Conservation (phyloP, 208 protist genomes). For the Wallacemonas collosoma region DNA sequence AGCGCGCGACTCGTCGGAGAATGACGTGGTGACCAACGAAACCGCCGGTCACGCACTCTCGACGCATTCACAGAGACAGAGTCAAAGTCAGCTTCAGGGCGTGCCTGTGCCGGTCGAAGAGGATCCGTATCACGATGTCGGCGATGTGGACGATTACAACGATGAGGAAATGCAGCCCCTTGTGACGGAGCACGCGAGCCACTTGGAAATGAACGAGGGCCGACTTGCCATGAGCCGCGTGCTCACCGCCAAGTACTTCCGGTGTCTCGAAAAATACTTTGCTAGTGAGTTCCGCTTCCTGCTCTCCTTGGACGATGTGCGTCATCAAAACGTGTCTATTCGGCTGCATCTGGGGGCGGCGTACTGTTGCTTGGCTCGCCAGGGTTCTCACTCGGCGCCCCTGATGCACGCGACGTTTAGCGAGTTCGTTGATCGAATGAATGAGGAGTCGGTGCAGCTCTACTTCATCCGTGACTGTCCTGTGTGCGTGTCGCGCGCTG, state of each 20-base stretch:
- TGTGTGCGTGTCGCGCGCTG: slow-evolving; percentile 74
- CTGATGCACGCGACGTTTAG: slow-evolving; percentile 80
- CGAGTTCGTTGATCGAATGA: slow-evolving; percentile 86
- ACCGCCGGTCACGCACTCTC: no score
- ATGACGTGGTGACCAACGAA: no score
- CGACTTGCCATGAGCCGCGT: slow-evolving; percentile 73
- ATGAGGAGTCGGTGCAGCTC: slow-evolving; percentile 86
- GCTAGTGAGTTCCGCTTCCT: slow-evolving; percentile 68
- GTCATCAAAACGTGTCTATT: slow-evolving; percentile 72
- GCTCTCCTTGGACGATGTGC: slow-evolving; percentile 72
- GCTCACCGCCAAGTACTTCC: slow-evolving; percentile 68
- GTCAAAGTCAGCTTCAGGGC: neutral
- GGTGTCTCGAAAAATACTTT: slow-evolving; percentile 73
- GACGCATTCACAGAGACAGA: no score
- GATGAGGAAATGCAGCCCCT: slow-evolving; percentile 57
- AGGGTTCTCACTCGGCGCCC: slow-evolving; percentile 76
- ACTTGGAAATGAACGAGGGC: slow-evolving; percentile 29
- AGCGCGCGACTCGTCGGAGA: no score
- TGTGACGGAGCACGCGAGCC: slow-evolving; percentile 35
- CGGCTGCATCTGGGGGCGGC: slow-evolving; percentile 77
- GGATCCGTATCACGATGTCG: slow-evolving; percentile 32
- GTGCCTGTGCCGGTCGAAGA: slow-evolving; percentile 6
- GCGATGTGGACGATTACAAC: slow-evolving; percentile 48
- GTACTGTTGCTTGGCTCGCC: slow-evolving; percentile 80
- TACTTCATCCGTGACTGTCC: slow-evolving; percentile 87